A percentile compares a stretch with the other conserved stretches of the same genome.
phyloP scores from a whole-genome alignment of 257 asterid species.

The Fraxinus excelsior region DNA sequence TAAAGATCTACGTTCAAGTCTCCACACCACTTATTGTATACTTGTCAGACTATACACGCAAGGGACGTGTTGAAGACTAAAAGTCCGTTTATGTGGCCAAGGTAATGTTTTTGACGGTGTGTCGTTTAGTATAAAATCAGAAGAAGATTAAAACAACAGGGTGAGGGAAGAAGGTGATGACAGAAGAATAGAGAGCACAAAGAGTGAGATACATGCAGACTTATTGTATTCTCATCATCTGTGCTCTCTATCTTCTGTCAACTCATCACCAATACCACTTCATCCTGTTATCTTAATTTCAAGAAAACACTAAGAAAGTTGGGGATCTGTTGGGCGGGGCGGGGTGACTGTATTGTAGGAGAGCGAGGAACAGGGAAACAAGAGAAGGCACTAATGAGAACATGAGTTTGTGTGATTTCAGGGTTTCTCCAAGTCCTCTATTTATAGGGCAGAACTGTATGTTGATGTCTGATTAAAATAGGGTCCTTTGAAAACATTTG shows the following conservation, averaged over 20 bases:
- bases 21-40: too few species aligned
- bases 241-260: conserved; percentile 66
- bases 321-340: too few species aligned
- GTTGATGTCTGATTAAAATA: background rate
- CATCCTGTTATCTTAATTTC: conserved; percentile 24
- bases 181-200: conserved; percentile 33
- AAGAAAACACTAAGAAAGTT: background rate
- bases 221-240: conserved; percentile 36
- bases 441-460: conserved; percentile 32
- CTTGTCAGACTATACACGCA: too few species aligned
- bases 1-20: background rate
- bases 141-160: conserved; percentile 3
- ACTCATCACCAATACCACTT: conserved; percentile 41
- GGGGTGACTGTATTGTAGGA: background rate
- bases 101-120: background rate
- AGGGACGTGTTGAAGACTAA: background rate
- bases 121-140: background rate
- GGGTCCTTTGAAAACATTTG: background rate
- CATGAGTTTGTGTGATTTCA: conserved; percentile 16
- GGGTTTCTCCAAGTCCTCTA: conserved; percentile 27
- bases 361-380: background rate
- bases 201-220: conserved; percentile 22
- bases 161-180: conserved; percentile 26
- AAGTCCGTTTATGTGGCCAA: background rate
- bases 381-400: background rate